Evolutionary conservation across 2,329 filamentous ascomycete genomes (phyloP).

Genomic region (Cladosporium austrohemisphaericum): DNA sequence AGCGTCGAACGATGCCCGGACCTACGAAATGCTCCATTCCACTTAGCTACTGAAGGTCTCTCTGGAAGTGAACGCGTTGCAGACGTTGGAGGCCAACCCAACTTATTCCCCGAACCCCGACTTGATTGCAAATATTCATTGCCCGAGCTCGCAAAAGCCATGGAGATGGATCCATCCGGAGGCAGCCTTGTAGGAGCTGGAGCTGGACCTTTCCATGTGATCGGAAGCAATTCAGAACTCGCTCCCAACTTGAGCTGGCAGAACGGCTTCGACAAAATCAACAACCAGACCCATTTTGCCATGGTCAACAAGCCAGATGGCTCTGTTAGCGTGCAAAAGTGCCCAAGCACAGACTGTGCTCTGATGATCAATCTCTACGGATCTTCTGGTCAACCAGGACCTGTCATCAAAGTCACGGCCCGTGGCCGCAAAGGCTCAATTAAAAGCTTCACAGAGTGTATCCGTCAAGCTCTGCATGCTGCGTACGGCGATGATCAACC

Average conservation of each 20-base stretch:
- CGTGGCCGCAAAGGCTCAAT: conserved; percentile 21
- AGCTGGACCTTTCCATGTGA: conserved; percentile 28
- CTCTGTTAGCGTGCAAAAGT: conserved; percentile 11
- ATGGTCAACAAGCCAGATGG: conserved; percentile 41
- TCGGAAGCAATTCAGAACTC: conserved; percentile 29
- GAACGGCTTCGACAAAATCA: conserved; percentile 20
- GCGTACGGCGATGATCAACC: conserved; percentile 24
- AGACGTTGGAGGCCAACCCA: conserved; percentile 31
- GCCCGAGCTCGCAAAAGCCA: conserved; percentile 23
- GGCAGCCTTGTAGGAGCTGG: conserved; percentile 30
- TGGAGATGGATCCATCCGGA: conserved; percentile 23
- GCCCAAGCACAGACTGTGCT: conserved; percentile 28
- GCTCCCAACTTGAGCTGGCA: conserved; percentile 29
- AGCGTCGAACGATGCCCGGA: conserved; percentile 27
- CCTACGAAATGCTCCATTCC: conserved; percentile 25
- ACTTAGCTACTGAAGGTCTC: conserved; percentile 27
- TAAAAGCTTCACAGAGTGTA: conserved; percentile 29
- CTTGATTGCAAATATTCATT: conserved; percentile 30
- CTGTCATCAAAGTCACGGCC: conserved; percentile 29
- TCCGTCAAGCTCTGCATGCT: conserved; percentile 22
- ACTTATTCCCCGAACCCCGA: conserved; percentile 28
- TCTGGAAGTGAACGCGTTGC: conserved; percentile 27
- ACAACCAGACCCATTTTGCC: conserved; percentile 31
- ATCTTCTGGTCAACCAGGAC: conserved; percentile 23
- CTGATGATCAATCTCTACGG: conserved; percentile 33